Conservation (phyloP, 2,329 filamentous ascomycete species). For the Lachnellula willkommii region DNA sequence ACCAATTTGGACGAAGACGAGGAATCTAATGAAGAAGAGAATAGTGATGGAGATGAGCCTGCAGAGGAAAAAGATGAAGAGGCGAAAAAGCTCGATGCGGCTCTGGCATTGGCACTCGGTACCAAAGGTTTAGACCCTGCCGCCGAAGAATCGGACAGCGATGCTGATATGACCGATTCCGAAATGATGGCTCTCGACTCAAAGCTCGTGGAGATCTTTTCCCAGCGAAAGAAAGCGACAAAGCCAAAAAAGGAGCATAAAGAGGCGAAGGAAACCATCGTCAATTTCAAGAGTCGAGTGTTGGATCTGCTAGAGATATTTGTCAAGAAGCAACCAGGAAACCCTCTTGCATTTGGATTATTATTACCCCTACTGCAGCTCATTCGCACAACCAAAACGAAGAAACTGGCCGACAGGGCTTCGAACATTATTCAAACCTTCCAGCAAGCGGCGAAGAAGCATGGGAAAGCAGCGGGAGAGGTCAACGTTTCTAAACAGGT, state of each 20-base stretch:
- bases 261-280: conserved; percentile 79
- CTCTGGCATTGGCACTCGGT: conserved; percentile 72
- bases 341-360: conserved; percentile 60
- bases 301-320: conserved; percentile 84
- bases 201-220: conserved; percentile 80
- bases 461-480: conserved; percentile 37
- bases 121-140: conserved; percentile 62
- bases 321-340: conserved; percentile 69
- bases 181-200: conserved; percentile 88
- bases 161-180: conserved; percentile 87
- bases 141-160: conserved; percentile 52
- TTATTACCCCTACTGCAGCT: conserved; percentile 73
- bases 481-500: conserved; percentile 37
- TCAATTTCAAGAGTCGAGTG: conserved; percentile 93
- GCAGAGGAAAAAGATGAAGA: conserved; percentile 35
- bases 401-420: conserved; percentile 69
- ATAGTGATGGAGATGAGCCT: conserved; percentile 33
- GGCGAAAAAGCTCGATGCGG: conserved; percentile 54
- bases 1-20: conserved; percentile 37
- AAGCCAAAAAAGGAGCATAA: conserved; percentile 79
- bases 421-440: conserved; percentile 67
- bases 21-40: conserved; percentile 34
- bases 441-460: conserved; percentile 58
- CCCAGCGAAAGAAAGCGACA: conserved; percentile 60
- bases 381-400: conserved; percentile 69